Conservation (phyloP, 495 filamentous ascomycete species). For the Lepraria neglecta region DNA sequence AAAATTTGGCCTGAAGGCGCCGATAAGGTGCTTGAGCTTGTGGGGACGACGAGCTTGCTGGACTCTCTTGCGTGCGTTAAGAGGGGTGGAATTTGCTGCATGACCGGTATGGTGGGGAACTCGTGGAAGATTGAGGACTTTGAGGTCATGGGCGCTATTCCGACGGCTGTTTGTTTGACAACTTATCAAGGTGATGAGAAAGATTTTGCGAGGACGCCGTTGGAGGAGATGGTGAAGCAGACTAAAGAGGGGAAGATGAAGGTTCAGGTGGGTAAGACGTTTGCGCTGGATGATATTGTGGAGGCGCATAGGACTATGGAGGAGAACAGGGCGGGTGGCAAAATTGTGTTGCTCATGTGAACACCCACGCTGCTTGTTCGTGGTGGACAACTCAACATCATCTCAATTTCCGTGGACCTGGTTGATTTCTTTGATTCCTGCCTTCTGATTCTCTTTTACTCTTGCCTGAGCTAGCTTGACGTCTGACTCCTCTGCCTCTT, state of each 20-base stretch:
- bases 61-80: conserved; percentile 41
- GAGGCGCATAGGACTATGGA: conserved; percentile 43
- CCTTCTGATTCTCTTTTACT: too few species aligned
- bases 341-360: conserved; percentile 34
- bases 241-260: conserved; percentile 37
- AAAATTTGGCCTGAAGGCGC: conserved; percentile 33
- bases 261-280: conserved; percentile 42
- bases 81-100: conserved; percentile 41
- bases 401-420: neutral
- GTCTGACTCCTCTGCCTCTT: too few species aligned
- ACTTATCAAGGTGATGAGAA: conserved; percentile 38
- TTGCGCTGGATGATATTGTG: conserved; percentile 46
- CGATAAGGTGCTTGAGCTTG: conserved; percentile 47
- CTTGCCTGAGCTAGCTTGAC: too few species aligned
- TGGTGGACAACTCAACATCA: neutral
- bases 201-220: conserved; percentile 44
- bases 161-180: conserved; percentile 40
- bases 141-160: conserved; percentile 43
- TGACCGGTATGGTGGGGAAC: conserved; percentile 48
- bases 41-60: conserved; percentile 37
- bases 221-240: conserved; percentile 40
- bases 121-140: conserved; percentile 42
- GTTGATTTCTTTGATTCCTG: too few species aligned
- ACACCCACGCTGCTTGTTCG: neutral
- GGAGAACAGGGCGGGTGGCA: conserved; percentile 36